phyloP scores from a whole-genome alignment of 2,329 filamentous ascomycete genomes.

The Pseudogymnoascus sp. region DNA sequence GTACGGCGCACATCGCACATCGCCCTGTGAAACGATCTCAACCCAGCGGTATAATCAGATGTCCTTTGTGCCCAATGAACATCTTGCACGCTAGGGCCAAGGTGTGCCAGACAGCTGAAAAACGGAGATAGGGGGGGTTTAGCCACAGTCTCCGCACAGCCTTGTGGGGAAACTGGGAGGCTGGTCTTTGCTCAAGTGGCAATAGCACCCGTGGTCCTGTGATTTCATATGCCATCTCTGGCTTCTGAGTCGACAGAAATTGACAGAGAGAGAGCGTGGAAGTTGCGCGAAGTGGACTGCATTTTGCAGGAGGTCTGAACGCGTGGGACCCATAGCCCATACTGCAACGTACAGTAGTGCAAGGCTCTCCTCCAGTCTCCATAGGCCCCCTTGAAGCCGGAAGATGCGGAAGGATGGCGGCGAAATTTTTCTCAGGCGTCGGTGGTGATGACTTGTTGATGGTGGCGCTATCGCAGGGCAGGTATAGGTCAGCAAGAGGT shows the following conservation, averaged over 20 bases:
- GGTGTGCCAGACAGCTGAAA: neutral
- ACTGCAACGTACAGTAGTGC: neutral
- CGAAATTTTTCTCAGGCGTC: neutral
- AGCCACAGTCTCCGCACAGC: neutral
- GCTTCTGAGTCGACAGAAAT: neutral
- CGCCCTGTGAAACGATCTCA: slow-evolving; percentile 5
- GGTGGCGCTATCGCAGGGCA: neutral
- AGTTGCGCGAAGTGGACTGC: neutral
- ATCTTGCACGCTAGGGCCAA: neutral
- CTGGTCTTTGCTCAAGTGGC: neutral
- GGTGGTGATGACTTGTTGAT: neutral
- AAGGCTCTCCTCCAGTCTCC: neutral
- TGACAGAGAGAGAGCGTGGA: slow-evolving; percentile 2
- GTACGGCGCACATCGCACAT: neutral
- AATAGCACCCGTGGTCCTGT: neutral
- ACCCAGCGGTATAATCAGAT: neutral
- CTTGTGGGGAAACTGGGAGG: slow-evolving; percentile 2
- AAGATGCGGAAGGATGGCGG: neutral
- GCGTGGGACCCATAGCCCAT: neutral
- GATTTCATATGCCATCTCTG: neutral
- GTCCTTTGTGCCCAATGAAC: neutral
- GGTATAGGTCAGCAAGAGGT: neutral
- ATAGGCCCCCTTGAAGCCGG: neutral
- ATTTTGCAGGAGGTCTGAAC: neutral
- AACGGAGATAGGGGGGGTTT: neutral